Evolutionary conservation across 345 rosid genomes (phyloP).

Genomic region (Tarenaya hassleriana): DNA sequence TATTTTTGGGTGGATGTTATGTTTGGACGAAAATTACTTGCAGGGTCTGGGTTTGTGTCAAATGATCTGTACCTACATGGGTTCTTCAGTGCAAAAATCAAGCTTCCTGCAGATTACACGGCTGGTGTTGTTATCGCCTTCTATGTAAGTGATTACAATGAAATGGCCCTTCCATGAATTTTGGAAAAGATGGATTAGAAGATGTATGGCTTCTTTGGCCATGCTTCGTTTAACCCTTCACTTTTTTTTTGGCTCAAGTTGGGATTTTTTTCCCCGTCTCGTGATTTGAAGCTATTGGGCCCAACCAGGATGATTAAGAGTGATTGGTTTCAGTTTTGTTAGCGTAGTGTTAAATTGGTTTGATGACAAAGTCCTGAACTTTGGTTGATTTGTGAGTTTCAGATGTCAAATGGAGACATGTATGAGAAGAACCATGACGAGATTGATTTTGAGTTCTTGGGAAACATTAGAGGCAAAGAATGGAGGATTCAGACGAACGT

Average conservation of each 20-base stretch:
- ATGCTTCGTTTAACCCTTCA: constrained; percentile 7
- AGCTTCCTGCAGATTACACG: constrained; percentile 91
- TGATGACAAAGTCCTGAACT: neutral
- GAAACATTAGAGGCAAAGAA: constrained; percentile 92
- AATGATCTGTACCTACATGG: constrained; percentile 93
- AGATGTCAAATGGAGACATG: constrained; percentile 97
- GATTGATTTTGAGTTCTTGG: constrained; percentile 96
- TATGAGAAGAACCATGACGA: constrained; percentile 95
- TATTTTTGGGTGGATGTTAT: constrained; percentile 7
- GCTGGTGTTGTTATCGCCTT: constrained; percentile 99
- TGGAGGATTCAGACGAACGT: constrained; percentile 99
- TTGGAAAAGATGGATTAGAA: too few species aligned
- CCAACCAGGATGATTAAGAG: neutral
- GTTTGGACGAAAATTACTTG: neutral
- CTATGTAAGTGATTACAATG: constrained; percentile 52
- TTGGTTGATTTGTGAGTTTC: constrained; percentile 12
- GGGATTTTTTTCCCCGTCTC: too few species aligned
- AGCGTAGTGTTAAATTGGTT: neutral
- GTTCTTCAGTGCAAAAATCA: constrained; percentile 85
- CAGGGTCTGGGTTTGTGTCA: constrained; percentile 98
- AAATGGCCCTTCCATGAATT: too few species aligned
- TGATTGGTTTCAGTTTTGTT: neutral
- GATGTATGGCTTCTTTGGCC: too few species aligned
- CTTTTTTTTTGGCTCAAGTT: neutral
- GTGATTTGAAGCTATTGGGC: constrained; percentile 9